Base-by-base conservation (phyloP, 2,329 filamentous ascomycete genomes). In the Chaetomium sp. region DNA sequence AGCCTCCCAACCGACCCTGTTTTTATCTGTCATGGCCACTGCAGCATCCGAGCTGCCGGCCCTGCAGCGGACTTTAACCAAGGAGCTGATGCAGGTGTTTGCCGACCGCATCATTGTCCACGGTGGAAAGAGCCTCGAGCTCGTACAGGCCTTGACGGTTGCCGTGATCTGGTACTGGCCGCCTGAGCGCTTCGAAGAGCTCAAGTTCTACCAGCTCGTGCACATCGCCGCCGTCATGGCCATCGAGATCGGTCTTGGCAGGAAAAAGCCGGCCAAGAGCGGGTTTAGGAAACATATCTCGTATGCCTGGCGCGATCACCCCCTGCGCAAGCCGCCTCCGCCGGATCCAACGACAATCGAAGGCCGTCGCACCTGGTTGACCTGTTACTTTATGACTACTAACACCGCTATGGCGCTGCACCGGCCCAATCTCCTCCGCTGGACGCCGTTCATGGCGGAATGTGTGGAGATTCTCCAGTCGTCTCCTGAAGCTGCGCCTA, bases 201-300 rank as follows among this genome's bases (percentile, higher is more conserved):
- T 92, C 66, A 94, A 94, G 67, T 95, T 94, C 69, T 95, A 94
- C 72, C 88, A 92, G 72, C 79, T 94, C 61, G 84, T 90, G 46
- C 89, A 95, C 68, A 83, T 89, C 66, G 87, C 88, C 2, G 86
- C 86, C 48, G 80, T 89, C 63, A 89, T 95, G 85, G 87, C 86
- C 33, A 84, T 95, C 53, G 90, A 95, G 63, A 79, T 95, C 37
- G 90, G 90, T 0, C 79, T 95, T 6, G 88, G 74, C 6, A 65
- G 68, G 62, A 69, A 66, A 53, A 69, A 69, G 59, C 64, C 69
- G 49, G 70, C 67, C n/a, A 65, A 65, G 36, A 70, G 71, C 37
- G 67, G 68, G 12, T 62, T 64, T 11, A 60, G 59, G 49, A 61
- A 70, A 49, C 65, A 73, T 19, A 66, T 73, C n/a, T 68, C 71